Percentiles rank a stretch among this genome's conserved stretches.
phyloP scores from a whole-genome alignment of 2,329 filamentous ascomycete genomes.

The Talaromyces amestolkiae region DNA sequence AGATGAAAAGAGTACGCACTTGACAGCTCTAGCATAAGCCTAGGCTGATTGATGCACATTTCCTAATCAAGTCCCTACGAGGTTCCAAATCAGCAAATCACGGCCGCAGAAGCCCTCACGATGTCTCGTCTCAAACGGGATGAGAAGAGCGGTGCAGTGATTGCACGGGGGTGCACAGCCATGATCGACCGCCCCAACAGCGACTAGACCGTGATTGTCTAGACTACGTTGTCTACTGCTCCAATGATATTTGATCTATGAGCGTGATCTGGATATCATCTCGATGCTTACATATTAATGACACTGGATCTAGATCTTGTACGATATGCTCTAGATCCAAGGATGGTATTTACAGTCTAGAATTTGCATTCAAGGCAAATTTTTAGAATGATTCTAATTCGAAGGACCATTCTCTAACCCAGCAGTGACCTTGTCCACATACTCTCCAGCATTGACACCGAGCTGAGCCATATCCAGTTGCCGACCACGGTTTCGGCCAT shows the following conservation, averaged over 20 bases:
- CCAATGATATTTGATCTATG: not conserved
- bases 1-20: no score
- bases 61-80: not conserved
- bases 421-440: slow-evolving; percentile 44
- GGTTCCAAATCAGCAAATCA: not conserved
- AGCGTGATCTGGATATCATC: not conserved
- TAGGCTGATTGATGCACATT: not conserved
- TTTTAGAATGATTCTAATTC: not conserved
- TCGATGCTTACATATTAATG: not conserved
- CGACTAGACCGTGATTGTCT: not conserved
- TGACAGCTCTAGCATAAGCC: not conserved
- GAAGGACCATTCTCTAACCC: slow-evolving; percentile 32
- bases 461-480: slow-evolving; percentile 43
- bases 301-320: not conserved
- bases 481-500: slow-evolving; percentile 53
- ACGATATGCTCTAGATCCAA: not conserved
- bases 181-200: slow-evolving; percentile 5
- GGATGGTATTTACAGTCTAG: not conserved
- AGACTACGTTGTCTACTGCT: not conserved
- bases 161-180: slow-evolving; percentile 2
- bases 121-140: not conserved
- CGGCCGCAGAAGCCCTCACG: slow-evolving; percentile 6
- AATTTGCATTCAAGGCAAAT: not conserved
- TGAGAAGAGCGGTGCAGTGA: not conserved
- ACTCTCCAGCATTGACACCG: slow-evolving; percentile 43